These are phyloP conservation scores for Poa pratensis DNA, from an alignment of 176 grass and related monocot species.

Conservation along the genomic window DNA sequence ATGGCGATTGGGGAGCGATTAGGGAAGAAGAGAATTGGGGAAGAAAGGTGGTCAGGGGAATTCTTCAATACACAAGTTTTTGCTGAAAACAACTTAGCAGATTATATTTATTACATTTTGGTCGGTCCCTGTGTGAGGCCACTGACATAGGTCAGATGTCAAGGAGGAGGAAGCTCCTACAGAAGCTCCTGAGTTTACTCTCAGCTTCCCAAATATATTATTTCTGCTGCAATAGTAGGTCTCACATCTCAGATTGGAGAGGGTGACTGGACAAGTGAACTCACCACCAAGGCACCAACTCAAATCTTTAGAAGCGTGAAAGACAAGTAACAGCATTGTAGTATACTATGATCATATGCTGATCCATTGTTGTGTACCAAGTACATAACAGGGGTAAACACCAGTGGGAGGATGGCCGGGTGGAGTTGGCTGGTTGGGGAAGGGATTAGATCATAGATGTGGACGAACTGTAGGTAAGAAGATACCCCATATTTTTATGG, in stretches of 20 bases:
- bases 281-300: not conserved
- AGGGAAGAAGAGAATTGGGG: too few species aligned
- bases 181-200: too few species aligned
- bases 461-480: not conserved
- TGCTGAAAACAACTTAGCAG: too few species aligned
- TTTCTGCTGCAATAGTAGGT: too few species aligned
- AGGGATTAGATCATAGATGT: not conserved
- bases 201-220: too few species aligned
- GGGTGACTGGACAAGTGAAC: not conserved
- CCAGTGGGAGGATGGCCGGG: not conserved
- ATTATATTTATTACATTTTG: too few species aligned
- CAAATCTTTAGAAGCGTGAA: not conserved
- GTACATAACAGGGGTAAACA: not conserved
- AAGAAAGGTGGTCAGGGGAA: too few species aligned
- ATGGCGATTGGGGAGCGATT: too few species aligned
- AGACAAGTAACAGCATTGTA: not conserved
- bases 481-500: not conserved
- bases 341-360: not conserved
- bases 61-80: too few species aligned
- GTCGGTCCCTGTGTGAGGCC: too few species aligned
- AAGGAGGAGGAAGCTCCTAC: too few species aligned
- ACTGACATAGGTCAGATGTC: too few species aligned
- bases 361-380: constrained; percentile 5
- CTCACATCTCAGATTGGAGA: not conserved
- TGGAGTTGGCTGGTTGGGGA: not conserved